Evolutionary conservation across 192 early-diverging fungal species (phyloP), one percentile per base, ranked within the genome.

Genomic region (Coemansia umbellata): DNA sequence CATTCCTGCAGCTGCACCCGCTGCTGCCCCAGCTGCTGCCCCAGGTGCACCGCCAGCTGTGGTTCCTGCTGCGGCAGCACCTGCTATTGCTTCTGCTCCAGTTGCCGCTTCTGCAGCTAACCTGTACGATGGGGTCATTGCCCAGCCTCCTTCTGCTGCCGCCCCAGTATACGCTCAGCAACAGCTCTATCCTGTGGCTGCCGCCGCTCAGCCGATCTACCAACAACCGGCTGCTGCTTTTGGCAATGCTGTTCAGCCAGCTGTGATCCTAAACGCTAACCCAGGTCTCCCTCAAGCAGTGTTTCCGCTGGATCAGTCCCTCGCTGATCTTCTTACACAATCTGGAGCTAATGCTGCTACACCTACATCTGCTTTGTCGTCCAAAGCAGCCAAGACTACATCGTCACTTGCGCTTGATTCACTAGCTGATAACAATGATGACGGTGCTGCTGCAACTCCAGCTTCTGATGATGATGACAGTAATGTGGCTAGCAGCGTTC

Each of bases 181-280:
- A 21, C 69, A 72, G 48, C 48, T 56, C 31, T 72, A 65, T 17
- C 69, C 69, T 0, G 57, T 59, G 22, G 49, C 58, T 3, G 47
- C 52, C 4, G 62, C 50, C 3, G 55, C 21, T 3, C 63, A 48
- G 49, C 50, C 49, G n/a, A 11, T 59, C 11, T 15, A 50, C 23
- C 57, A 50, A 32, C 57, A 59, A 42, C 31, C 47, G 44, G 40
- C 57, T 37, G 36, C 19, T 21, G 22, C 32, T 44, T 23, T 43
- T 31, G 51, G 43, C 6, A 47, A 47, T 21, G 1, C 49, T 10
- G 5, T 52, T 4, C 58, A 49, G 2, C 42, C 49, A 3, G 58
- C 49, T 10, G 36, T 60, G 4, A 14, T 50, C 7, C 23, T 52
- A 4, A 47, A 40, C 28, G 31, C 27, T 14, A 49, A 49, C 50